Base-by-base conservation (phyloP, 768 basidiomycete genomes). In the Tremella mesenterica region DNA sequence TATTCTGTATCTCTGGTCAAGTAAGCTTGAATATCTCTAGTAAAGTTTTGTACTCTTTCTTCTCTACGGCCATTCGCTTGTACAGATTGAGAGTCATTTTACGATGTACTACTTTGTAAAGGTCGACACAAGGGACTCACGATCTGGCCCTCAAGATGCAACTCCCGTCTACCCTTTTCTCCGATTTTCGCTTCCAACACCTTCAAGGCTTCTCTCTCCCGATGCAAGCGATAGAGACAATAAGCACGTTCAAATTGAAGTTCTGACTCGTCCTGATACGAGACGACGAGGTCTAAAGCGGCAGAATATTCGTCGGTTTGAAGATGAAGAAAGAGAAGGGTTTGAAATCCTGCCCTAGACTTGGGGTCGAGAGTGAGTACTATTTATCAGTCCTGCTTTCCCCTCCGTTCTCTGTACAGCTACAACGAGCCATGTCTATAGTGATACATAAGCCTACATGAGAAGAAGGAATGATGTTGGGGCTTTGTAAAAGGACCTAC, bases 81-180 rank as follows among this genome's bases (percentile, higher is more conserved):
- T n/a, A n/a, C n/a, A n/a, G n/a, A n/a, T n/a, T n/a, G n/a, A 25
- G 21, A 31, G 48, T 26, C 25, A 10, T 16, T 25, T 14, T n/a
- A 45, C 4, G 23, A 48, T 18, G 8, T 27, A 29, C 16, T 27
- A 7, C 21, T 10, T 23, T 10, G 10, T 44, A 21, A 44, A 21
- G 10, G 12, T 12, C 9, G 10, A 10, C 21, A 21, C 13, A 44
- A 4, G 30, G 14, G 58, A 76, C 85, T 63, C 69, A 88, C 91
- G 73, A 92, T 75, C 69, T 95, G 91, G 26, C 89, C 90, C 69
- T 90, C 85, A 14, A 95, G 77, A 75, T 91, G 88, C 41, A 81
- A 64, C 30, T 82, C 77, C 12, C 85, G 86, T 57, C 86, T 76
- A 8, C 73, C 78, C 28, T 63, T 60, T 9, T 34, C 56, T 45